Evolutionary conservation across 352 stramenopile genomes (phyloP), one percentile per base, ranked within the genome.

Genomic region (Pythium plurisporium): DNA sequence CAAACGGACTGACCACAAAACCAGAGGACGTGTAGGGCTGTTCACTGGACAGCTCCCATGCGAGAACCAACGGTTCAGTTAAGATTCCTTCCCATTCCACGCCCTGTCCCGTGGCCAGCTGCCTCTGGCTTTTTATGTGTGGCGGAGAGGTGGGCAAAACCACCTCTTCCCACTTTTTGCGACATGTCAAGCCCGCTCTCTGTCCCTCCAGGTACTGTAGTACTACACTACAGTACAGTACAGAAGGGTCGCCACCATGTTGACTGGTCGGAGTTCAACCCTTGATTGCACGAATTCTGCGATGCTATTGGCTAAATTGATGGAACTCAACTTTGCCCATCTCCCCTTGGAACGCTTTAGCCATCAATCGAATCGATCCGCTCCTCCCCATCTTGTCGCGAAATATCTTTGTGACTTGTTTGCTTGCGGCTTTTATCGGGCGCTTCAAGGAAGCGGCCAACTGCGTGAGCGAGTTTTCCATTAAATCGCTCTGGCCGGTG

Each of bases 291-390:
- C 26, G 8, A n/a, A 30, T 0, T 1, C 10, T 22, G 1, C 7
- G 27, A 37, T 38, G 26, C 46, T 12, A 56, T 30, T 42, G 31
- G 23, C 2, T 46, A 22, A 55, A 23, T 19, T 2, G 17, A 27
- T 29, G 19, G 3, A 23, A 23, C 11, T 20, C 15, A 14, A 50
- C 43, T 11, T 8, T 19, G n/a, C 47, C 2, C 33, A 55, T 45
- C 33, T 23, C 23, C 15, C 33, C 14, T 3, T 51, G n/a, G n/a
- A 11, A n/a, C 7, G 38, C 44, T 56, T 44, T 56, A 15, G 27
- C 33, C 20, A 56, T 56, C 48, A 56, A 26, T 4, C 10, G 48
- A 47, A 31, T 44, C 47, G 23, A n/a, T n/a, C n/a, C n/a, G n/a
- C n/a, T n/a, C n/a, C n/a, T n/a, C n/a, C n/a, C n/a, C n/a, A n/a